Conservation (phyloP, 2,329 filamentous ascomycete genomes). For the Magnaporthiopsis poae region DNA sequence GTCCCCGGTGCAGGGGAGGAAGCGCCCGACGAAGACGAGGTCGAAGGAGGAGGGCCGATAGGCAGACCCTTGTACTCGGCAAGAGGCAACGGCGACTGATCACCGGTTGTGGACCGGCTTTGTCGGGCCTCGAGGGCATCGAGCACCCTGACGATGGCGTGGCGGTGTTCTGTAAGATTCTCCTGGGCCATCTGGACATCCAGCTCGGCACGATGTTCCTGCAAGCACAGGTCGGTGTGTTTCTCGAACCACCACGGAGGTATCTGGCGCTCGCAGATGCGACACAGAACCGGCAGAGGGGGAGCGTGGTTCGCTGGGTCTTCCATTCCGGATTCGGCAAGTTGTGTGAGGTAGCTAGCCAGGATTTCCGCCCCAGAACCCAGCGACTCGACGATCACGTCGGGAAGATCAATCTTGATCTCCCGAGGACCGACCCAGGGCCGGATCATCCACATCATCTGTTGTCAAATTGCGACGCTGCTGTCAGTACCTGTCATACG, state of each 20-base stretch:
- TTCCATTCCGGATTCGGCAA: conserved; percentile 73
- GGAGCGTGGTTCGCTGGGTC: conserved; percentile 69
- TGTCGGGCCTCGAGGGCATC: conserved; percentile 79
- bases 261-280: conserved; percentile 94
- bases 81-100: conserved; percentile 40
- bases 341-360: conserved; percentile 79
- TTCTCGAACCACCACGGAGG: conserved; percentile 99
- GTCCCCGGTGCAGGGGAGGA: conserved; percentile 63
- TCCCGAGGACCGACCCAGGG: conserved; percentile 80
- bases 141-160: conserved; percentile 87
- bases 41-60: conserved; percentile 67
- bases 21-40: conserved; percentile 31
- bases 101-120: conserved; percentile 51
- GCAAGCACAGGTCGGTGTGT: conserved; percentile 88
- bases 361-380: conserved; percentile 91
- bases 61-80: conserved; percentile 81
- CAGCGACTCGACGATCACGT: conserved; percentile 80
- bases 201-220: conserved; percentile 94
- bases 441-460: conserved; percentile 99
- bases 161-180: conserved; percentile 80
- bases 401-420: conserved; percentile 89
- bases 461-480: conserved; percentile 9
- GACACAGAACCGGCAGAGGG: conserved; percentile 77
- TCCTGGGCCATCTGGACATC: conserved; percentile 95
- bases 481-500: not conserved